Percentiles rank a stretch among this genome's conserved stretches.
Conservation (phyloP, 306 rosid species). For the Dryas drummondii region DNA sequence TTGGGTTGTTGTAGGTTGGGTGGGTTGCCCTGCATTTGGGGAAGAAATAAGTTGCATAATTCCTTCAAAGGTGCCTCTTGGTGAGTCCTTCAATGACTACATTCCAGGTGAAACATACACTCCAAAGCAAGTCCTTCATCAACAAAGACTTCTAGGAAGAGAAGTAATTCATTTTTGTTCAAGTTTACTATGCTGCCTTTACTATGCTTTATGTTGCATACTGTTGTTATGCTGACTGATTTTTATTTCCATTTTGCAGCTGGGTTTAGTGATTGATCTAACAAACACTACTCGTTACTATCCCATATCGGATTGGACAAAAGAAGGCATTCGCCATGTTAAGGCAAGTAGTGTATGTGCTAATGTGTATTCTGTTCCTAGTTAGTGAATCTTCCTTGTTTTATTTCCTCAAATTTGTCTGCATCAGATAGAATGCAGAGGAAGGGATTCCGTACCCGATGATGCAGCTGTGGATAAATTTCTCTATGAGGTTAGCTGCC, state of each 20-base stretch:
- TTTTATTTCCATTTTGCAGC: conserved; percentile 48
- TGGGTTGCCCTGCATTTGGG: conserved; percentile 85
- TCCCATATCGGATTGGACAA: conserved; percentile 69
- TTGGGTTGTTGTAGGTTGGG: conserved; percentile 65
- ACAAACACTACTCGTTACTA: conserved; percentile 88
- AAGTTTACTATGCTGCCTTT: background rate
- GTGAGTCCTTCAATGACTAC: conserved; percentile 73
- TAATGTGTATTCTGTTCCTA: conserved; percentile 14
- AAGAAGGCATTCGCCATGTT: conserved; percentile 89
- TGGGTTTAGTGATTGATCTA: conserved; percentile 95
- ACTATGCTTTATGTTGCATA: background rate
- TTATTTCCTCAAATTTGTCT: conserved; percentile 26
- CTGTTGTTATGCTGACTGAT: conserved; percentile 2
- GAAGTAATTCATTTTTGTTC: conserved; percentile 48
- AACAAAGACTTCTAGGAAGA: conserved; percentile 87
- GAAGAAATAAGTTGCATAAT: conserved; percentile 71
- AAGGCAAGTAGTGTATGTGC: conserved; percentile 52
- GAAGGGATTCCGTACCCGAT: conserved; percentile 92
- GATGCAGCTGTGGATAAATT: conserved; percentile 79
- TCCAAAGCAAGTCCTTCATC: conserved; percentile 94
- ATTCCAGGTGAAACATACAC: conserved; percentile 90
- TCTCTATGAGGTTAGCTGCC: conserved; percentile 70
- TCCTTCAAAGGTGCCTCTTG: conserved; percentile 97
- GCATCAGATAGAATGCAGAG: conserved; percentile 82
- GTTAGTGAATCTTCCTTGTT: conserved; percentile 11